Base-by-base conservation (phyloP, 345 rosid genomes). In the Pistacia vera region DNA sequence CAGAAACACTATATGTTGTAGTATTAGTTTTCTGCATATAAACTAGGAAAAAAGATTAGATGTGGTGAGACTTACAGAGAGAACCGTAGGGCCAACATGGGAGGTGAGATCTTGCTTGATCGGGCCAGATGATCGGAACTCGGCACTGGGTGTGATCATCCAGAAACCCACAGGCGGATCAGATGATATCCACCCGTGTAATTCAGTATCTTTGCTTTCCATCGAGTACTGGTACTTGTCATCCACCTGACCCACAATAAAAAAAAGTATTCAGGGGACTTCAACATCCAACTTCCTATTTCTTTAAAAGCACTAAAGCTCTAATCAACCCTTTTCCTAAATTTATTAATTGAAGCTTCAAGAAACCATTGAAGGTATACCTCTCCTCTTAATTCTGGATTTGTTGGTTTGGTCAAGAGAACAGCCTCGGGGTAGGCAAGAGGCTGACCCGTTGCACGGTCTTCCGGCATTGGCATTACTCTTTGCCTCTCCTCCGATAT, bases 401-500 rank as follows among this genome's bases (percentile, higher is more conserved):
- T 78, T 22, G 14, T 11, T 48, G 99, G 94, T 33, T 90, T 61
- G 44, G 94, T 90, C 58, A 91, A 72, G 68, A 89, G 90, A 78
- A 96, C 98, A 30, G 99, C 99, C 89, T 96, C 98, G 14, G 89
- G 89, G 66, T 83, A 96, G 7, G 91, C 97, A 68, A 93, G 92
- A 7, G 56, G 66, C 70, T 81, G 54, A 22, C 91, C 81, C 0
- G 33, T 44, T 1, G 14, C 60, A 2, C 94, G 85, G 75, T 96
- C 98, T n/a, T 68, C 76, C 3, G 78, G 78, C 30, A 77, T 74
- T 3, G 99, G 98, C 99, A 93, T 92, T 8, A 80, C 68, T 77
- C 97, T 87, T 41, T 90, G 97, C 60, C 82, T 82, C 57, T 83
- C 87, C 78, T 96, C 90, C 0, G 97, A 88, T 81, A 92, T 17